Evolutionary conservation across 2,329 filamentous ascomycete species (phyloP), one percentile per base, ranked within the genome.

Genomic region (Alternaria alternata): DNA sequence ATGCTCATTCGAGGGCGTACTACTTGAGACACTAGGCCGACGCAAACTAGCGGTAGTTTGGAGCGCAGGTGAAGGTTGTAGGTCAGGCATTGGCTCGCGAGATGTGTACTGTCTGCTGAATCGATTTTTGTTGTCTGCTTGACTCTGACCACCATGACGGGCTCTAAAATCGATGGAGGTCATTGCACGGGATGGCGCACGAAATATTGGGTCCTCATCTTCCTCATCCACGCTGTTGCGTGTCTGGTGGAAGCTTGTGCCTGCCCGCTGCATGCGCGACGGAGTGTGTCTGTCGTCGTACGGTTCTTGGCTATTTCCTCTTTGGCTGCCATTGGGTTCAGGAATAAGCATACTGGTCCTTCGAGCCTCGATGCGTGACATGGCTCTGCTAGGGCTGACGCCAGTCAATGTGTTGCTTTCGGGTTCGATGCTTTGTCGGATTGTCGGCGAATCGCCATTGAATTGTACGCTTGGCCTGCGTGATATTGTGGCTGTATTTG

Each of bases 151-250:
- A 49, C 46, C 46, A 30, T 49, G 46, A 26, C 79, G 76, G 26
- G 73, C 66, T 24, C 78, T 74, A 57, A 80, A 74, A 47, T 84
- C 82, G 6, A 61, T 52, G 2, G 58, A 61, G 9, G 82, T 84
- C 77, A 81, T 78, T 7, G 82, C 82, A 34, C 82, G 80, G 16
- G 82, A 84, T n/a, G 79, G 80, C 7, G 81, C 78, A 22, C 82
- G 79, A 12, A 81, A 62, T 1, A 77, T 79, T 2, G 75, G 69
- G 12, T 80, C 78, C 3, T 78, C 72, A 6, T 78, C 74, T 14
- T 77, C 78, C 9, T 75, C 71, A 8, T 76, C 73, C 7, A 62
- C 64, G 20, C 75, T 74, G 7, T 63, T 66, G 12, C 80, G 78
- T n/a, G 73, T 71, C 12, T 75, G 73, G 20, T 77, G 71, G 1